A percentile compares a stretch with the other conserved stretches of the same genome.
These are phyloP conservation scores for Podochytrium sp. DNA, from an alignment of 192 early-diverging fungal species.

Conservation along the genomic window DNA sequence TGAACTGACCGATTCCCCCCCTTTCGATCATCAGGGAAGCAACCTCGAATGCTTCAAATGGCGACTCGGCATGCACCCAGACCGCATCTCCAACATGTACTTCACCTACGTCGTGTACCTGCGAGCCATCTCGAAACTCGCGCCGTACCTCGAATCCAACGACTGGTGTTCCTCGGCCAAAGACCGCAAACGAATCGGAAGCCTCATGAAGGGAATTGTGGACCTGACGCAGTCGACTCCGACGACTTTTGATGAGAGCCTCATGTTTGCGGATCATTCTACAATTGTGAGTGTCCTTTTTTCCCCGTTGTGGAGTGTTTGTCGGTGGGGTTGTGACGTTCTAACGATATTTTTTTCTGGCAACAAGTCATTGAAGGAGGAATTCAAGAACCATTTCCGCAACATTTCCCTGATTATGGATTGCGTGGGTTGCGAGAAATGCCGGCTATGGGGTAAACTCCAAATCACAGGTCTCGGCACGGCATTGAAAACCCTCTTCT, in stretches of 20 bases:
- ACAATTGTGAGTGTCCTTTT: constrained; percentile 38
- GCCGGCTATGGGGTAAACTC: constrained; percentile 96
- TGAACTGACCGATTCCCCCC: neutral
- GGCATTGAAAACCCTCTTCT: constrained; percentile 94
- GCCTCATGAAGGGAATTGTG: constrained; percentile 59
- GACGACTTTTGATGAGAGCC: constrained; percentile 87
- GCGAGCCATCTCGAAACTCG: constrained; percentile 83
- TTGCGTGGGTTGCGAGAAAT: constrained; percentile 99
- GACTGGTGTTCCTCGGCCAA: constrained; percentile 51
- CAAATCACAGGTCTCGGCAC: constrained; percentile 93
- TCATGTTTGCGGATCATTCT: constrained; percentile 73
- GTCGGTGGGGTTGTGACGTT: neutral
- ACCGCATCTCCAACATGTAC: constrained; percentile 94
- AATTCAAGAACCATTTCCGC: constrained; percentile 91
- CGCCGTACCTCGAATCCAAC: constrained; percentile 73
- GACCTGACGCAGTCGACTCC: constrained; percentile 66
- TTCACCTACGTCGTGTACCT: constrained; percentile 89
- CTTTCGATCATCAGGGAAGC: constrained; percentile 36
- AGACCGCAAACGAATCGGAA: constrained; percentile 8
- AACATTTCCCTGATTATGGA: constrained; percentile 99
- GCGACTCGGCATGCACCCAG: constrained; percentile 86
- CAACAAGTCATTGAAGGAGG: constrained; percentile 69
- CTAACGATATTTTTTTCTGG: neutral
- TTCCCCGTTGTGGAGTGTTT: neutral
- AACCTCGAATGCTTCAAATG: constrained; percentile 89